phyloP scores from a whole-genome alignment of 2,329 filamentous ascomycete genomes.

The Sarocladium kiliense region DNA sequence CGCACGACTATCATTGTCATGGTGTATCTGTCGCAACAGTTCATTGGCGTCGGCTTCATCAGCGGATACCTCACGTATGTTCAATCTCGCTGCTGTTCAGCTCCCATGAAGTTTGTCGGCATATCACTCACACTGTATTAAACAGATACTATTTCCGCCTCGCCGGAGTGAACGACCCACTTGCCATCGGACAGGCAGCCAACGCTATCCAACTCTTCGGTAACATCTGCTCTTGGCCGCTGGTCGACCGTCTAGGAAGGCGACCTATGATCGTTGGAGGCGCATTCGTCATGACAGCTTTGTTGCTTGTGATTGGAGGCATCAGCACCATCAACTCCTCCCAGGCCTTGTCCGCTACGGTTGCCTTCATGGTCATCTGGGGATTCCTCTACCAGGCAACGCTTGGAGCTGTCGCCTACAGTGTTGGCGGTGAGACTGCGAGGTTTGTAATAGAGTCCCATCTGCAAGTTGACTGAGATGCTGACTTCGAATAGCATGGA shows the following conservation, averaged over 20 bases:
- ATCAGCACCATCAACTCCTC: constrained; percentile 21
- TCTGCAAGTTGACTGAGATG: too few relatives aligned
- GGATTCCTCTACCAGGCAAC: constrained; percentile 24
- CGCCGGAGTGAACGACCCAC: constrained; percentile 21
- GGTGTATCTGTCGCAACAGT: constrained; percentile 25
- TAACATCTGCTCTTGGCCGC: constrained; percentile 24
- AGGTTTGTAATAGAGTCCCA: too few relatives aligned
- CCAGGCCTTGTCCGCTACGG: constrained; percentile 17
- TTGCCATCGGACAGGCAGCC: constrained; percentile 22
- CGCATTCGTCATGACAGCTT: constrained; percentile 20
- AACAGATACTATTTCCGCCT: constrained; percentile 19
- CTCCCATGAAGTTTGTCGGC: background rate
- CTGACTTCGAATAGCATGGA: constrained; percentile 17
- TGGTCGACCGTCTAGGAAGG: constrained; percentile 24
- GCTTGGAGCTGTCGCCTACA: constrained; percentile 23
- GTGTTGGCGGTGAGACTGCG: constrained; percentile 24
- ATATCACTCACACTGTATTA: background rate
- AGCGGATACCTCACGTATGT: constrained; percentile 21
- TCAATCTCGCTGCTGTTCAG: background rate
- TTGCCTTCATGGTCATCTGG: constrained; percentile 24
- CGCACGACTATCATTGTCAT: constrained; percentile 24
- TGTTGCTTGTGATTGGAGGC: constrained; percentile 24
- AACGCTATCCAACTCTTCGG: constrained; percentile 23
- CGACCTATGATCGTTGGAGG: constrained; percentile 24
- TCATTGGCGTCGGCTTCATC: constrained; percentile 25